Evolutionary conservation across 352 stramenopile species (phyloP), one percentile per base, ranked within the genome.

Genomic region (Aphanomyces stellatus): DNA sequence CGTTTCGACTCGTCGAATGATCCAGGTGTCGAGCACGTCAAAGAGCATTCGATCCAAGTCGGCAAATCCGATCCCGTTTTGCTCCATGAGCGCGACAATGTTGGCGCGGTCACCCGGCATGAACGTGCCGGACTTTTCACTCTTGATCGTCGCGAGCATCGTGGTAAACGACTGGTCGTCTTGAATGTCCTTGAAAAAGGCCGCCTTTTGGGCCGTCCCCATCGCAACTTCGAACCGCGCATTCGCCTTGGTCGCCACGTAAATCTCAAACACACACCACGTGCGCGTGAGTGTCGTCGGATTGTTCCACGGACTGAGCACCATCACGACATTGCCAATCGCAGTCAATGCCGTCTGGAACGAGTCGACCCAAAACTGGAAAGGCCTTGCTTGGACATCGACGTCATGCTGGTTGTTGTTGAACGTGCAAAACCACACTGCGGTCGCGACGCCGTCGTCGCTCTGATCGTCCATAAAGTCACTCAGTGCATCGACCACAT

Each of bases 261-360:
- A 64, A 6, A 64, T n/a, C 30, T 64, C 56, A 53, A 64, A 64
- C 3, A 64, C 25, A 30, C 56, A 64, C 56, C 56, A 64, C 11
- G 56, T 49, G 0, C 13, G 56, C 24, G 30, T 64, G n/a, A 53
- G 41, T 11, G 56, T 64, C 1, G 51, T 15, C 22, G 56, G 56
- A 35, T 53, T 49, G 6, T 51, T 64, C 56, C 56, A 64, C 30
- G 56, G 56, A 30, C 41, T 30, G n/a, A 64, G 28, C n/a, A 64
- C 24, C 56, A 64, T 53, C 10, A 64, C 35, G 37, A 64, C 56
- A 53, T 64, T 64, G 35, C 30, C 30, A 0, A 64, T 64, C n/a
- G 56, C 56, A 8, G 22, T 35, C 11, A 64, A 30, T 11, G 56
- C 53, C 11, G 24, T 27, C 51, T 49, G n/a, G 41, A 64, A 64